Base-by-base conservation (phyloP, 805 yeast species). In the Zygotorulaspora chibaensis region DNA sequence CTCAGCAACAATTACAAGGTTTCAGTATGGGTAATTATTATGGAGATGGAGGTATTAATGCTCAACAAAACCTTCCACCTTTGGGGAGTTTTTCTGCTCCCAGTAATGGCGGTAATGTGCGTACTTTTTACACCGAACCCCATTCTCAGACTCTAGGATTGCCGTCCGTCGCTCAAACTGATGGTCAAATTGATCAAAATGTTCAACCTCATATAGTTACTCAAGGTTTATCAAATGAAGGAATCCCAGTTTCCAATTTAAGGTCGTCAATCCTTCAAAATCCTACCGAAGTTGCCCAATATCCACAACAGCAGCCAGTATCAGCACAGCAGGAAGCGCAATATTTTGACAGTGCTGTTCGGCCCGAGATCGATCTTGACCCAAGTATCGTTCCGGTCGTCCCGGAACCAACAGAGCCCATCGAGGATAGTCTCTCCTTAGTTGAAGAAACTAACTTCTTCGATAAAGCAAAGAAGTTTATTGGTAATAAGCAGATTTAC, bases 401-500 rank as follows among this genome's bases (percentile, higher is more conserved):
- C 18, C 95, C 96, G 0, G 95, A 88, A 60, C 96, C 96, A 2
- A 77, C 84, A 13, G 82, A 51, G 63, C 81, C 68, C 54, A 80
- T 46, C 67, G 80, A 57, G 66, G 75, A 71, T 46, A 68, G 73
- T 16, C 76, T 89, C 0, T 79, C 82, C 27, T 68, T 89, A 44
- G 76, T 81, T 50, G 96, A 89, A 58, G 99, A 93, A 66, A 80
- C 93, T 31, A 75, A 82, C 7, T 93, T 93, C 63, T 93, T 93
- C 60, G 98, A 93, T 64, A 84, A 83, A 61, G 96, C 87, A 28
- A 91, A 91, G 69, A 87, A 85, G 62, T 82, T 82, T 6, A 81
- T 93, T 58, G 89, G 89, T 16, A 88, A 87, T 64, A 90, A 88
- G 62, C 95, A 85, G 64, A 79, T 88, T 10, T 93, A 93, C 66